These are phyloP conservation scores for Ophiocordyceps camponoti-floridani DNA, from an alignment of 2,329 filamentous ascomycete species.

Conservation along the genomic window DNA sequence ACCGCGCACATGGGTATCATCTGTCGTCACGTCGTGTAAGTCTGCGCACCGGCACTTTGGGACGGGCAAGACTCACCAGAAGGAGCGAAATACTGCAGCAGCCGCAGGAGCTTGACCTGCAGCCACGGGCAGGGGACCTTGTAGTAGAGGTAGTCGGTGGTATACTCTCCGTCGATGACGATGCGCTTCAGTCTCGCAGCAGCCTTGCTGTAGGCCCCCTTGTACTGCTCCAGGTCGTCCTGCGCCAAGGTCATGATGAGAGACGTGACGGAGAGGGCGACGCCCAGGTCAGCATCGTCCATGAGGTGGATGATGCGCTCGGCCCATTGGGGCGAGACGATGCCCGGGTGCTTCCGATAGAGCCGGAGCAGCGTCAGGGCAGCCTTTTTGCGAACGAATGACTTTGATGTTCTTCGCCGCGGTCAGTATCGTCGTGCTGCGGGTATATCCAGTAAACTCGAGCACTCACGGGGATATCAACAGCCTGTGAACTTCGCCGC, in stretches of 20 bases:
- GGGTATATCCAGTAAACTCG: neutral
- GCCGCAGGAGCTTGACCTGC: conserved; percentile 78
- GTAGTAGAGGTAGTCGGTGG: conserved; percentile 91
- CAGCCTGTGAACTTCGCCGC: conserved; percentile 77
- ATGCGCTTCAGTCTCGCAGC: conserved; percentile 79
- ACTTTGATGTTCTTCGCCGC: conserved; percentile 48
- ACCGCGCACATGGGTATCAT: conserved; percentile 79
- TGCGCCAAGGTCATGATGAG: conserved; percentile 88
- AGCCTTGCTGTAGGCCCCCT: conserved; percentile 84
- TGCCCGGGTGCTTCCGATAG: conserved; percentile 85
- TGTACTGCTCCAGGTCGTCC: conserved; percentile 87
- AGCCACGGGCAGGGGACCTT: conserved; percentile 99
- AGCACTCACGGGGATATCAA: conserved; percentile 75
- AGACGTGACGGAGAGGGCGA: conserved; percentile 87
- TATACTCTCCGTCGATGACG: conserved; percentile 76
- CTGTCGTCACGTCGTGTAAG: conserved; percentile 22
- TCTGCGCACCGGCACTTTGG: neutral
- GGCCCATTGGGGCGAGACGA: conserved; percentile 92
- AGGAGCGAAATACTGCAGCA: conserved; percentile 91
- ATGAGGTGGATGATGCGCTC: conserved; percentile 97
- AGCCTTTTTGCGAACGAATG: conserved; percentile 98
- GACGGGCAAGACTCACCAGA: conserved; percentile 41
- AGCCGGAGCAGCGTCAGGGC: conserved; percentile 81
- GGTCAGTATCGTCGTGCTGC: conserved; percentile 2
- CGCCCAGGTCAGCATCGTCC: conserved; percentile 89